Conservation (phyloP, 2,329 filamentous ascomycete species). For the Chlorencoelia australis region DNA sequence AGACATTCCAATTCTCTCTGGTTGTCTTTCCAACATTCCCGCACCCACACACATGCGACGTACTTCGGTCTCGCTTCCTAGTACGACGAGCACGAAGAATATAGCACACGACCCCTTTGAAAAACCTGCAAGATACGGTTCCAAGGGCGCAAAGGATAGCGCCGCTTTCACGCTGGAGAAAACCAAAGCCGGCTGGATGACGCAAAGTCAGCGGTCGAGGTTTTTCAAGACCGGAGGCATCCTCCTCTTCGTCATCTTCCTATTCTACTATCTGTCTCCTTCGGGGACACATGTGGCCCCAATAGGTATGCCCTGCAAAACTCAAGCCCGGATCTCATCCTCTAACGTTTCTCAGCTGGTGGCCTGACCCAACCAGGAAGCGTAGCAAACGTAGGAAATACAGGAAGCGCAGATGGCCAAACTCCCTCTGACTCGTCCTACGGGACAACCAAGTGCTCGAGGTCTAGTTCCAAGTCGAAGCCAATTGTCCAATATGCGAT, state of each 20-base stretch:
- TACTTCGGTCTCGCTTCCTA: slow-evolving; percentile 53
- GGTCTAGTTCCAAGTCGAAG: slow-evolving; percentile 77
- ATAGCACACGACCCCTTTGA: slow-evolving; percentile 52
- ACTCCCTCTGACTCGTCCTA: slow-evolving; percentile 49
- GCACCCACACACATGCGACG: slow-evolving; percentile 44
- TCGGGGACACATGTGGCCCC: slow-evolving; percentile 32
- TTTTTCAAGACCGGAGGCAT: slow-evolving; percentile 57
- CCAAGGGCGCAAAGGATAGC: slow-evolving; percentile 31
- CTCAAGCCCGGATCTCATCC: neutral
- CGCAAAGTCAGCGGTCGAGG: slow-evolving; percentile 54
- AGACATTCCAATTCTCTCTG: slow-evolving; percentile 2
- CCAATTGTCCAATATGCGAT: slow-evolving; percentile 94
- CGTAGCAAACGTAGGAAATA: slow-evolving; percentile 15
- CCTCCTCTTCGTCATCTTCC: slow-evolving; percentile 46
- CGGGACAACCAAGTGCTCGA: slow-evolving; percentile 66
- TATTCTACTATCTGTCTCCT: slow-evolving; percentile 56
- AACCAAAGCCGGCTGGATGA: slow-evolving; percentile 48
- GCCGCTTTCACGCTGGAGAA: slow-evolving; percentile 39
- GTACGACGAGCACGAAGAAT: too few species aligned
- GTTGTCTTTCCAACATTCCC: slow-evolving; percentile 6
- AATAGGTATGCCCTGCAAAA: slow-evolving; percentile 13
- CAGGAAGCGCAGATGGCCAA: slow-evolving; percentile 36
- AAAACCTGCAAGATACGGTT: slow-evolving; percentile 51
- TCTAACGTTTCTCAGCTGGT: slow-evolving; percentile 5
- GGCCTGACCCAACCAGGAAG: too few species aligned